phyloP scores from a whole-genome alignment of 305 asterid genomes.

The Solanum aculeatissimum region DNA sequence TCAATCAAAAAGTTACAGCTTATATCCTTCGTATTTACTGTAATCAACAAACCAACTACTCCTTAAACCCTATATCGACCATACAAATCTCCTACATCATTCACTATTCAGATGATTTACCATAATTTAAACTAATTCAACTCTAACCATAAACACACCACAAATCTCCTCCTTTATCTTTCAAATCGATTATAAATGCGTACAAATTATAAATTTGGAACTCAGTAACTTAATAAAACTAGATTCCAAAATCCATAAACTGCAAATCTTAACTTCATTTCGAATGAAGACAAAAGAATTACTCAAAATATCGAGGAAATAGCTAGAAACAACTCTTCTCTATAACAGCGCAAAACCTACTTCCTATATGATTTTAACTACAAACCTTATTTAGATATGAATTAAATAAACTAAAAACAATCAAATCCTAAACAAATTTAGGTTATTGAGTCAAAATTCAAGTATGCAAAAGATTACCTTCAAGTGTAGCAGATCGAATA shows the following conservation, averaged over 20 bases:
- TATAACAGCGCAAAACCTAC: background rate
- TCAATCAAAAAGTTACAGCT: background rate
- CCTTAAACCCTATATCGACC: background rate
- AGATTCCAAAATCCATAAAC: background rate
- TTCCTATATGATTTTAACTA: background rate
- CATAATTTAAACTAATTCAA: background rate
- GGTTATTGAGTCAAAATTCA: background rate
- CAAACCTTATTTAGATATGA: background rate
- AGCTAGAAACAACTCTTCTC: background rate
- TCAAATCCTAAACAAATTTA: background rate
- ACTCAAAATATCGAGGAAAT: background rate
- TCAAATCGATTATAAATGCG: background rate
- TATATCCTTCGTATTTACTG: background rate
- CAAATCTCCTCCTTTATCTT: background rate
- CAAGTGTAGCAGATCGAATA: conserved; percentile 40
- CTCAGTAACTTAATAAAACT: background rate
- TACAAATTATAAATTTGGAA: background rate
- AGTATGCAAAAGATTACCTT: conserved; percentile 21
- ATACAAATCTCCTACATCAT: background rate
- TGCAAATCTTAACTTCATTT: background rate
- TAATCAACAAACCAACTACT: background rate
- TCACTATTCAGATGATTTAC: background rate
- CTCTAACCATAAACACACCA: background rate
- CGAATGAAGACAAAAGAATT: background rate
- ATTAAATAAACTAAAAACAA: background rate